phyloP scores from a whole-genome alignment of 2,329 filamentous ascomycete genomes.

The Cordyceps cicadae region DNA sequence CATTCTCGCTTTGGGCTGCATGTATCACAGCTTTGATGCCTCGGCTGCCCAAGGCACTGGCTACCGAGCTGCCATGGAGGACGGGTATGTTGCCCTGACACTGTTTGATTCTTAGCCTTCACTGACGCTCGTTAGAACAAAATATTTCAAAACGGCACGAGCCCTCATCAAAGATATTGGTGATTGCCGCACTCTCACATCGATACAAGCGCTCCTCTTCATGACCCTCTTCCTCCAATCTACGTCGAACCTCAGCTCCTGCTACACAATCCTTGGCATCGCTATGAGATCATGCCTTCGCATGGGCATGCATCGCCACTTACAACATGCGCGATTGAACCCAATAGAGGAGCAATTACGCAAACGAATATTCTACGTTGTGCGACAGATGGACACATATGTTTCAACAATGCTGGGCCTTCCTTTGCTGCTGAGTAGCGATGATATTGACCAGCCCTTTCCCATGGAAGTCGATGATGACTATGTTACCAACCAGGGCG shows the following conservation, averaged over 20 bases:
- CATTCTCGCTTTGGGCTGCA: conserved; percentile 62
- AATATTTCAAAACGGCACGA: conserved; percentile 64
- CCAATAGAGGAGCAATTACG: conserved; percentile 57
- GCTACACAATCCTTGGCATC: conserved; percentile 73
- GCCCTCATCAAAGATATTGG: conserved; percentile 57
- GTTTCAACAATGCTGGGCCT: conserved; percentile 60
- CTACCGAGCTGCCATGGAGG: conserved; percentile 44
- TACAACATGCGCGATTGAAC: conserved; percentile 55
- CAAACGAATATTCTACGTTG: conserved; percentile 58
- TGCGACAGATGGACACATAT: conserved; percentile 63
- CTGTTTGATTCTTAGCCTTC: too few relatives aligned
- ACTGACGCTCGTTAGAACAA: conserved; percentile 43
- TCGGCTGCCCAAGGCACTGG: conserved; percentile 38
- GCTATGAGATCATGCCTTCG: conserved; percentile 67
- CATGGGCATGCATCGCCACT: conserved; percentile 67
- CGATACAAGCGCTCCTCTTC: conserved; percentile 67
- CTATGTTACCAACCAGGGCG: conserved; percentile 52
- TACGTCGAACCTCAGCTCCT: conserved; percentile 69
- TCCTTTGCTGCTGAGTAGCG: conserved; percentile 52
- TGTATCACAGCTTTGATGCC: conserved; percentile 55
- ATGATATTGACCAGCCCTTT: conserved; percentile 59
- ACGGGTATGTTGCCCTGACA: conserved; percentile 38
- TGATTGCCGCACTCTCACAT: conserved; percentile 64
- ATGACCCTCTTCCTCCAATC: conserved; percentile 76
- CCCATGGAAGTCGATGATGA: conserved; percentile 60